Conservation (phyloP, 805 yeast genomes). For the Cyberlindnera veronae region DNA sequence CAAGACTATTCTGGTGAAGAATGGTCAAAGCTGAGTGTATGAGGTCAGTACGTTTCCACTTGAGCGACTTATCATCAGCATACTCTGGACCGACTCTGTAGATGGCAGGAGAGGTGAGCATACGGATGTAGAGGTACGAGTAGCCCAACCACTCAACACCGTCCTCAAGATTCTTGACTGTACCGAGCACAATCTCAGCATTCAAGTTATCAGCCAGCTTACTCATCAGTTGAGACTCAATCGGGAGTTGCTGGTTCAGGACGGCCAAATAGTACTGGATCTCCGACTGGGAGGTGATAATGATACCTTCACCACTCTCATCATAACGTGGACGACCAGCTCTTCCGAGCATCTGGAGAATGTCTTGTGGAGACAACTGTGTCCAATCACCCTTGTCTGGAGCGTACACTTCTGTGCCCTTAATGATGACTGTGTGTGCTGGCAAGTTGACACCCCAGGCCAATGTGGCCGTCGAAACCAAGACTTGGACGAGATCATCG, state of each 20-base stretch:
- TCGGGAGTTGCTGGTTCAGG: conserved; percentile 87
- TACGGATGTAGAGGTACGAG: conserved; percentile 76
- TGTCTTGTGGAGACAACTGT: conserved; percentile 91
- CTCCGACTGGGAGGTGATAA: conserved; percentile 83
- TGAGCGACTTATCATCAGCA: conserved; percentile 45
- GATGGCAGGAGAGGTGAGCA: conserved; percentile 65
- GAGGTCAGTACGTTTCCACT: conserved; percentile 58
- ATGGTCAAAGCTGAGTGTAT: conserved; percentile 70
- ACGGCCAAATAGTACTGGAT: conserved; percentile 86
- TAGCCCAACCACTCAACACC: conserved; percentile 79
- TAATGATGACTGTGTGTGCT: conserved; percentile 89
- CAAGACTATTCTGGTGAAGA: conserved; percentile 53
- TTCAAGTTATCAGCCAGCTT: conserved; percentile 71
- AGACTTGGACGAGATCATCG: conserved; percentile 76
- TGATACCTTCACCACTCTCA: conserved; percentile 87
- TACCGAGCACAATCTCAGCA: conserved; percentile 82
- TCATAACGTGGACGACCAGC: conserved; percentile 98
- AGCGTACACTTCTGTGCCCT: conserved; percentile 90
- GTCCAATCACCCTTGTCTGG: conserved; percentile 90
- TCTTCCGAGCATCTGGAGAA: conserved; percentile 95
- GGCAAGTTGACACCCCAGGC: conserved; percentile 98
- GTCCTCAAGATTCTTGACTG: conserved; percentile 54
- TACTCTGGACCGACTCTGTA: conserved; percentile 75
- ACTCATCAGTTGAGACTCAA: conserved; percentile 80
- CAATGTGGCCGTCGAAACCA: conserved; percentile 87